Conservation (phyloP, 2,329 filamentous ascomycete genomes). For the Fusarium burgessii region DNA sequence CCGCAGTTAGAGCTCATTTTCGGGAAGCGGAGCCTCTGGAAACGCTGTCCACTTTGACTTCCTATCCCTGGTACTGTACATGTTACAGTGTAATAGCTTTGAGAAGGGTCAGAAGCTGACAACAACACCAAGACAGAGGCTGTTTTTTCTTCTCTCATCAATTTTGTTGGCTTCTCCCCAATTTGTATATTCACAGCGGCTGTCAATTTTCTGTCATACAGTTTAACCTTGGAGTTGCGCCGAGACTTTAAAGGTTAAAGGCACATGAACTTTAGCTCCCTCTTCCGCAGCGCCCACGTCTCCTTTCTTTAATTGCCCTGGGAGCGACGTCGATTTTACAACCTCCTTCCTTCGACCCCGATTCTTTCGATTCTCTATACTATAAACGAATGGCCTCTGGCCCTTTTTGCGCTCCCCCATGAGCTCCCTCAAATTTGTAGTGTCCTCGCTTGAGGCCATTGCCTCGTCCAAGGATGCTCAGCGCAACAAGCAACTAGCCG, state of each 20-base stretch:
- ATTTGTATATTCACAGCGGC: neutral
- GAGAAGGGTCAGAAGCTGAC: constrained; percentile 24
- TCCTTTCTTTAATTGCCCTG: constrained; percentile 42
- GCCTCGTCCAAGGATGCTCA: constrained; percentile 90
- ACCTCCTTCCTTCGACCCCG: constrained; percentile 19
- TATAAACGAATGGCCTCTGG: constrained; percentile 60
- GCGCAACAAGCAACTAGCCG: constrained; percentile 85
- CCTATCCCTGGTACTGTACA: constrained; percentile 21
- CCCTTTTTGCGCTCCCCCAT: constrained; percentile 69
- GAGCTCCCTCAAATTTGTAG: constrained; percentile 95
- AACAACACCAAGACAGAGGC: constrained; percentile 21
- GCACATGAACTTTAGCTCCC: constrained; percentile 30
- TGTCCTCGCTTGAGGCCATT: constrained; percentile 92
- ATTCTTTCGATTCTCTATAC: constrained; percentile 14
- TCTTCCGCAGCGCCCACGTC: constrained; percentile 26
- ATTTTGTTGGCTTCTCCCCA: neutral
- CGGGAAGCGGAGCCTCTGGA: constrained; percentile 35
- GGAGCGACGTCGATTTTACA: constrained; percentile 33
- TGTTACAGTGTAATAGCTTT: constrained; percentile 19
- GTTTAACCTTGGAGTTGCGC: neutral
- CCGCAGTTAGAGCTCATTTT: constrained; percentile 34
- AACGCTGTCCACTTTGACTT: constrained; percentile 43
- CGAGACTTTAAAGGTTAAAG: constrained; percentile 5
- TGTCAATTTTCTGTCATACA: neutral
- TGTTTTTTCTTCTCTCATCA: constrained; percentile 12